Percentiles rank a stretch among this genome's conserved stretches.
Evolutionary conservation across 805 yeast genomes (phyloP).

Genomic region (Metschnikowia peoriensis): DNA sequence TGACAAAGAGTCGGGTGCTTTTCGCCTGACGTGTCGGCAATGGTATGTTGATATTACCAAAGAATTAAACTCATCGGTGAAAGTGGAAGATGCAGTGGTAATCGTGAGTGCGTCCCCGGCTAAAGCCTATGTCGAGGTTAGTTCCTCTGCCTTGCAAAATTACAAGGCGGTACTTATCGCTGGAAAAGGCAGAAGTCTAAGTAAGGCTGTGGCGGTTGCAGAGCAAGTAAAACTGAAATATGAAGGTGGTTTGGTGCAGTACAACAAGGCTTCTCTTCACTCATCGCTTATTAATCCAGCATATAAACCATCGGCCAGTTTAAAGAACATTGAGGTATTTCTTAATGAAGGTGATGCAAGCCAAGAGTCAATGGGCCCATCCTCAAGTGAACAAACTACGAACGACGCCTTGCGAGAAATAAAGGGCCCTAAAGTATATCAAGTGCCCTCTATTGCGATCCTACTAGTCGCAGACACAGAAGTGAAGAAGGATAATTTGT

Average conservation of each 20-base stretch:
- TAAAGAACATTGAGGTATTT: slow-evolving; percentile 13
- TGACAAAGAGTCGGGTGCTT: slow-evolving; percentile 5
- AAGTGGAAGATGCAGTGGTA: slow-evolving; percentile 13
- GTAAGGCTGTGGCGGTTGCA: slow-evolving; percentile 21
- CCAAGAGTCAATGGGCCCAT: neutral
- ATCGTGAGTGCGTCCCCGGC: slow-evolving; percentile 19
- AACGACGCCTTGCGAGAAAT: slow-evolving; percentile 14
- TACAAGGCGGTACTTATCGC: slow-evolving; percentile 16
- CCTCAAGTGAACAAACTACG: slow-evolving; percentile 1
- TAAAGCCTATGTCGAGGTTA: slow-evolving; percentile 15
- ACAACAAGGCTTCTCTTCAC: slow-evolving; percentile 17
- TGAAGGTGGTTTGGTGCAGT: slow-evolving; percentile 15
- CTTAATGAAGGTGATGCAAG: slow-evolving; percentile 6
- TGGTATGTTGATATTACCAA: slow-evolving; percentile 5
- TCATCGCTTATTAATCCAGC: slow-evolving; percentile 19
- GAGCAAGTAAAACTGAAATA: slow-evolving; percentile 21
- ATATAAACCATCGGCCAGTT: slow-evolving; percentile 13
- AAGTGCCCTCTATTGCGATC: slow-evolving; percentile 21
- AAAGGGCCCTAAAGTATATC: slow-evolving; percentile 23
- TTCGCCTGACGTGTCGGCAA: slow-evolving; percentile 6
- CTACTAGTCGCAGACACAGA: slow-evolving; percentile 11
- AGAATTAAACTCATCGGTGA: slow-evolving; percentile 6
- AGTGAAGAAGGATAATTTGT: neutral
- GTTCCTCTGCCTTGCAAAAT: slow-evolving; percentile 9
- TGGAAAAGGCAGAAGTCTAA: slow-evolving; percentile 19